phyloP scores from a whole-genome alignment of 2,329 filamentous ascomycete genomes.

The Epichloe amarillans region DNA sequence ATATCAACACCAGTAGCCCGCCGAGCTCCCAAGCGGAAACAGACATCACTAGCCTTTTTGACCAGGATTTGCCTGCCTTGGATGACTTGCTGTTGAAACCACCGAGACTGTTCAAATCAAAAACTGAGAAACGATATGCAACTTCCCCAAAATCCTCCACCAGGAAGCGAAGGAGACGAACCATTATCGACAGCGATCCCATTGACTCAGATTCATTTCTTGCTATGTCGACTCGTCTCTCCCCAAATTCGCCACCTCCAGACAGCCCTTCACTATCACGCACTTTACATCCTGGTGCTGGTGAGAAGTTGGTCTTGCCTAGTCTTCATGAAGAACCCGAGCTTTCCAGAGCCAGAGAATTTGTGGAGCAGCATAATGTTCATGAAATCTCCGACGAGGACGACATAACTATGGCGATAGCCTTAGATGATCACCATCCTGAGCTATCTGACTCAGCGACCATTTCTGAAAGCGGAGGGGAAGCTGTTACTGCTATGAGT shows the following conservation, averaged over 20 bases:
- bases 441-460: constrained; percentile 11
- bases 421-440: not conserved
- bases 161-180: constrained; percentile 18
- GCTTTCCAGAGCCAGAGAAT: not conserved
- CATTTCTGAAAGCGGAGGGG: constrained; percentile 27
- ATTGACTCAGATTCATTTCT: constrained; percentile 9
- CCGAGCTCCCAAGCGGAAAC: constrained; percentile 22
- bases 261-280: not conserved
- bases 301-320: not conserved
- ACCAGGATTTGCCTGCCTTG: constrained; percentile 25
- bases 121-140: constrained; percentile 11
- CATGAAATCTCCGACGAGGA: not conserved
- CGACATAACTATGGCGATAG: not conserved
- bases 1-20: constrained; percentile 19
- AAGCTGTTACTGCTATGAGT: constrained; percentile 26
- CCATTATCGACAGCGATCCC: constrained; percentile 20
- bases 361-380: not conserved
- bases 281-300: not conserved
- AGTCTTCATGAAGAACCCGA: not conserved
- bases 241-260: not conserved
- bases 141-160: constrained; percentile 14
- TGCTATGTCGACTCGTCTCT: not conserved
- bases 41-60: constrained; percentile 23
- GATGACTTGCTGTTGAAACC: constrained; percentile 19
- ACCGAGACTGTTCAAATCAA: constrained; percentile 7